Base-by-base conservation (phyloP, 164 flowering plant species). In the Dillenia turbinata region DNA sequence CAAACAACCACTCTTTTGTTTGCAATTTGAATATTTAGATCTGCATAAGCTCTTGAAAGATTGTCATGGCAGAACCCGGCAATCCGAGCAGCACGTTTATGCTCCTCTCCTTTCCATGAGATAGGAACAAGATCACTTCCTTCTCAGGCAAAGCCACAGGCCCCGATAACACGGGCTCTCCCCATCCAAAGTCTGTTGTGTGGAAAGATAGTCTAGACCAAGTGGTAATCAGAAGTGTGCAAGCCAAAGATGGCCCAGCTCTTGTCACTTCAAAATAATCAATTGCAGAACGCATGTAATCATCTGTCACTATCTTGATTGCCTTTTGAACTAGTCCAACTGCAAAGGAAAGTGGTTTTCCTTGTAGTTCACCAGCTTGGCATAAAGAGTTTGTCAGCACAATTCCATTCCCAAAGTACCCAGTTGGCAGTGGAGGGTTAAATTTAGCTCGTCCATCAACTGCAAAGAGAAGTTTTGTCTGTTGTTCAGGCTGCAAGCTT, bases 361-460 rank as follows among this genome's bases (percentile, higher is more conserved):
- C 66, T 8, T 40, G 4, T 22, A 71, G 47, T 7, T 74, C 73
- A 9, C 74, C 67, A 16, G 76, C 73, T 0, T 50, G 33, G 57
- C 69, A 68, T 5, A 58, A 12, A 12, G 65, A 43, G 46, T 60
- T 44, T 6, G 69, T 57, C 58, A 69, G 48, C 33, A 71, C 77
- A 54, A 79, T 74, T 8, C 76, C 86, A 56, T 84, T 84, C 2
- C 88, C 84, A 56, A 73, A 78, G 71, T 71, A 84, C 22, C 83
- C 83, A 61, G 70, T 66, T 10, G 83, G 84, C 9, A 80, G 12
- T 6, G 77, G 69, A 2, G 85, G 79, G 16, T 64, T 56, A 10
- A 81, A 71, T 55, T 69, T 77, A 0, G 79, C 13, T 63, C 85
- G 24, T 0, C 76, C 79, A 56, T 83, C 85, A 13, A 83, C 87